These are phyloP conservation scores for Plantago major DNA, from an alignment of 257 asterid genomes.

Conservation along the genomic window DNA sequence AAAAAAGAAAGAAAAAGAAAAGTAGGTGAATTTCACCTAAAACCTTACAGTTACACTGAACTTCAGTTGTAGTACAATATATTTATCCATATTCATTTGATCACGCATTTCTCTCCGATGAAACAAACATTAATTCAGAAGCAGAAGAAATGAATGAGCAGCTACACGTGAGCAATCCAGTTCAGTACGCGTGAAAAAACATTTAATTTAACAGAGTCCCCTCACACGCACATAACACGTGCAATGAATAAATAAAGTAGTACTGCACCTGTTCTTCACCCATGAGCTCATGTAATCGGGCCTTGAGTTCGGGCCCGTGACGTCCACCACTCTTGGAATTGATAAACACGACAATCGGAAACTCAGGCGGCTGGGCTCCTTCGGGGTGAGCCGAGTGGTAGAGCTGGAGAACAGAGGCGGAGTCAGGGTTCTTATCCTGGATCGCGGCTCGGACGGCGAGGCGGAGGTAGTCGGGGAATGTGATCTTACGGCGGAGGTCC, in stretches of 20 bases:
- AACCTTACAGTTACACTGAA: too few species aligned
- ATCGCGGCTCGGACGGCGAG: slow-evolving; percentile 74
- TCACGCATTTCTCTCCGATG: too few species aligned
- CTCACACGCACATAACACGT: too few species aligned
- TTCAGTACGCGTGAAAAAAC: too few species aligned
- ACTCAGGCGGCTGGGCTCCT: slow-evolving; percentile 51
- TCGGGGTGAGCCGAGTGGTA: slow-evolving; percentile 38
- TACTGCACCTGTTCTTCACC: slow-evolving; percentile 88
- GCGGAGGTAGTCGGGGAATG: slow-evolving; percentile 72
- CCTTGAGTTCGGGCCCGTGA: slow-evolving; percentile 87
- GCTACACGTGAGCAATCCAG: not conserved
- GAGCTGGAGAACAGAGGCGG: slow-evolving; percentile 28
- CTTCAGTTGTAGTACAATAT: too few species aligned
- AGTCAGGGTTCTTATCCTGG: slow-evolving; percentile 42
- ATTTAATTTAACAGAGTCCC: too few species aligned
- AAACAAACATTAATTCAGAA: too few species aligned
- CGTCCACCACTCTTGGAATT: slow-evolving; percentile 92
- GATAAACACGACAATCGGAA: slow-evolving; percentile 73
- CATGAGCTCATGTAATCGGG: slow-evolving; percentile 77
- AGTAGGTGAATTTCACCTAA: too few species aligned
- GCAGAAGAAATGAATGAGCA: too few species aligned
- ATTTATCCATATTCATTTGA: too few species aligned
- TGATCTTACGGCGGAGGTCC: slow-evolving; percentile 57
- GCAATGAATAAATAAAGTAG: too few species aligned
- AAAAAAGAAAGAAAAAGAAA: too few species aligned